These are phyloP conservation scores for Tieghemostelium lacteum DNA, from an alignment of 78 protist genomes.

Conservation along the genomic window DNA sequence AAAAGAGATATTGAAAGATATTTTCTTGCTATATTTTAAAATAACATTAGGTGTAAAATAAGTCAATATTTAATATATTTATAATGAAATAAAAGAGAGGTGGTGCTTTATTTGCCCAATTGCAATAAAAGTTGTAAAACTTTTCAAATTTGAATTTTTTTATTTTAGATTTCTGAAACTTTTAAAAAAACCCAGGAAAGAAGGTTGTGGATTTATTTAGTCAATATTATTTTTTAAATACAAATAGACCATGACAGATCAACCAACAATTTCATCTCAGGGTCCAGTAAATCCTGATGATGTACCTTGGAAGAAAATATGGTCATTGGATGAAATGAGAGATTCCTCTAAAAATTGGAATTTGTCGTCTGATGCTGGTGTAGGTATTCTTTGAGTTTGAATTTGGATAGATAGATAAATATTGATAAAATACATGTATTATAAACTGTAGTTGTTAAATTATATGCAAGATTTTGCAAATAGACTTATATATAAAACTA, in stretches of 20 bases:
- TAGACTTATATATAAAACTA: constrained; percentile 63
- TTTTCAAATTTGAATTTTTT: too few relatives aligned
- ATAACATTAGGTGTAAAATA: too few relatives aligned
- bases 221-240: not conserved
- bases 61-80: too few relatives aligned
- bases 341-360: constrained; percentile 70
- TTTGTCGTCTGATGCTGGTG: constrained; percentile 84
- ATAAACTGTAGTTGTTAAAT: constrained; percentile 11
- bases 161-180: too few relatives aligned
- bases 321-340: constrained; percentile 75
- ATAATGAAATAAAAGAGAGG: too few relatives aligned
- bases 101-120: too few relatives aligned
- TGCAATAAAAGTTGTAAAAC: too few relatives aligned
- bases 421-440: not conserved
- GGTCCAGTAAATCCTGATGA: constrained; percentile 21
- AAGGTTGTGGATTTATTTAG: too few relatives aligned
- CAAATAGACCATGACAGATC: constrained; percentile 5
- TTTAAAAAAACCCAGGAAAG: too few relatives aligned
- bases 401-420: too few relatives aligned
- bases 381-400: too few relatives aligned
- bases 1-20: not conserved
- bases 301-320: constrained; percentile 79
- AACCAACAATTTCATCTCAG: not conserved
- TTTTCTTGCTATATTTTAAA: not conserved
- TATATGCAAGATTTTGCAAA: constrained; percentile 81